These are phyloP conservation scores for Penicillium sp. DNA, from an alignment of 2,329 filamentous ascomycete genomes.

Conservation along the genomic window DNA sequence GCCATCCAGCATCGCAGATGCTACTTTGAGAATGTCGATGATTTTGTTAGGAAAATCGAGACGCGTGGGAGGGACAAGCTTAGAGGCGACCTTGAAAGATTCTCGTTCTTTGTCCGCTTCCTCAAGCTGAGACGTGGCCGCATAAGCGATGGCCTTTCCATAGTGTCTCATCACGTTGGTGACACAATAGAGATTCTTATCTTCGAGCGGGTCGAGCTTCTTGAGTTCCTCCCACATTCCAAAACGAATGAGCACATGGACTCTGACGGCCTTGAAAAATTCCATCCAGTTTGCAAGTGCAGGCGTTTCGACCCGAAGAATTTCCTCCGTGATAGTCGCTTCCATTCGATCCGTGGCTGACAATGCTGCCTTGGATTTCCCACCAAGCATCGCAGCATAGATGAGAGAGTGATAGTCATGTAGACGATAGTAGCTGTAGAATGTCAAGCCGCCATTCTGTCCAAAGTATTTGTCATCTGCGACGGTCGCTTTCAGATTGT, in stretches of 20 bases:
- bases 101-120: slow-evolving; percentile 53
- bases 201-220: slow-evolving; percentile 53
- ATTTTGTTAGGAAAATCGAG: slow-evolving; percentile 67
- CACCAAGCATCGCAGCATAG: slow-evolving; percentile 74
- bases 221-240: slow-evolving; percentile 68
- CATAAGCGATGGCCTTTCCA: slow-evolving; percentile 63
- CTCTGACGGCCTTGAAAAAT: slow-evolving; percentile 62
- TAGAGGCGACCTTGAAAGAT: slow-evolving; percentile 52
- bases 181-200: slow-evolving; percentile 62
- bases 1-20: slow-evolving; percentile 64
- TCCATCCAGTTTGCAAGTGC: slow-evolving; percentile 79
- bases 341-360: slow-evolving; percentile 60
- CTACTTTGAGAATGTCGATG: slow-evolving; percentile 60
- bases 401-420: slow-evolving; percentile 72
- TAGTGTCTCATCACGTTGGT: slow-evolving; percentile 68
- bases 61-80: slow-evolving; percentile 56
- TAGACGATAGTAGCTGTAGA: slow-evolving; percentile 71
- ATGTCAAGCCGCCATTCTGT: slow-evolving; percentile 58
- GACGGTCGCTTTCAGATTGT: slow-evolving; percentile 63
- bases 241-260: slow-evolving; percentile 70
- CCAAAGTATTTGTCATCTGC: slow-evolving; percentile 66
- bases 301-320: slow-evolving; percentile 63
- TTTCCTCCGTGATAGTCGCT: slow-evolving; percentile 57
- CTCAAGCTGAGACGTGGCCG: slow-evolving; percentile 53
- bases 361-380: slow-evolving; percentile 59